These are phyloP conservation scores for Circinella umbellata DNA, from an alignment of 371 early-diverging fungal genomes.

Conservation along the genomic window DNA sequence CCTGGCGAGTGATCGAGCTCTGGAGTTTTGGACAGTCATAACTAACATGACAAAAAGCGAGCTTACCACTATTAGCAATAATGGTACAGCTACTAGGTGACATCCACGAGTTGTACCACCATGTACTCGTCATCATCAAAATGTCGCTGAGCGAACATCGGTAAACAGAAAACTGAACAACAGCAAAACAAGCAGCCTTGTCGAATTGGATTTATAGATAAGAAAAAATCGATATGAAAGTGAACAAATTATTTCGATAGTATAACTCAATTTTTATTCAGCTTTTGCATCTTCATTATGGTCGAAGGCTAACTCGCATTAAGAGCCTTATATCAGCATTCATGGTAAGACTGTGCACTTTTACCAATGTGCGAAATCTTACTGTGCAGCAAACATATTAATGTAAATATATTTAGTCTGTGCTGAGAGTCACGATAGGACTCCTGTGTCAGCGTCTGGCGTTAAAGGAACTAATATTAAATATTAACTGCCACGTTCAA, in stretches of 20 bases:
- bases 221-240: neutral
- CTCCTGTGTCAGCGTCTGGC: too few relatives aligned
- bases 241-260: neutral
- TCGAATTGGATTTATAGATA: neutral
- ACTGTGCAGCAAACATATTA: neutral
- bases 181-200: neutral
- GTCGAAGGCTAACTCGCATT: neutral
- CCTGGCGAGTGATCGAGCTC: neutral
- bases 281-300: neutral
- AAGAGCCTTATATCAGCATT: neutral
- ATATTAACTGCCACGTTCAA: too few relatives aligned
- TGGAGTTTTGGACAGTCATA: neutral
- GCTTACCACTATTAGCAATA: neutral
- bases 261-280: neutral
- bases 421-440: too few relatives aligned
- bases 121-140: too few relatives aligned
- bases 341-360: neutral
- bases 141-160: too few relatives aligned
- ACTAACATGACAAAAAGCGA: neutral
- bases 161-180: too few relatives aligned
- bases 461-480: too few relatives aligned
- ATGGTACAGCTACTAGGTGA: neutral
- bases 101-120: neutral
- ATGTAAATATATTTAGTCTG: too few relatives aligned
- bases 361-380: neutral